Evolutionary conservation across 2,329 filamentous ascomycete genomes (phyloP), one percentile per base, ranked within the genome.

Genomic region (Phialemonium atrogriseum): DNA sequence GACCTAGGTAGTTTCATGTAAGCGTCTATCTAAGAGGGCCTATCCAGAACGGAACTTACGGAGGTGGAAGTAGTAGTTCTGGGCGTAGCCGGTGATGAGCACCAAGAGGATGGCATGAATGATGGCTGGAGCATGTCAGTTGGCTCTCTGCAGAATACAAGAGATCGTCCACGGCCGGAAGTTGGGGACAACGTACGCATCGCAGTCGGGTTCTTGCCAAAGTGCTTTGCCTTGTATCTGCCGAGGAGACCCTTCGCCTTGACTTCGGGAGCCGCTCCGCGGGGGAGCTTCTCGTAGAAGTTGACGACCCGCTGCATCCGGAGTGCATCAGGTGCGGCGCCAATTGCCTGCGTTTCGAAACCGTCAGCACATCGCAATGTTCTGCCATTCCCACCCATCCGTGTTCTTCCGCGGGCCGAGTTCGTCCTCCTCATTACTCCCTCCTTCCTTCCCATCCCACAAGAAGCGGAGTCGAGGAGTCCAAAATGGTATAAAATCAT

Each of bases 61-160:
- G 55, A 98, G 76, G 69, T 98, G 93, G 84, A 94, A 96, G 77
- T 98, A 96, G 80, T 98, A 98, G 71, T 94, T 88, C 70, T 96
- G 86, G 51, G 83, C 84, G 66, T 98, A 98, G 54, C 91, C 89
- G 49, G 96, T 58, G 46, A 77, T 64, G 45, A 94, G 66, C 41
- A 98, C 67, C 56, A 77, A 70, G 49, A 73, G 79, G 51, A 98
- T 81, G 51, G 78, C 72, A 64, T 98, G 91, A 51, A 94, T 71
- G 55, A 98, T 76, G 44, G 91, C 91, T 98, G 51, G 50, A 38
- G 34, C 12, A 30, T 20, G 41, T 56, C 33, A 55, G 48, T 42
- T 38, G 41, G 31, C 7, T 23, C 10, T 20, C 4, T 18, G 9
- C 19, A 19, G 8, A 10, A 14, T 8, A 41, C 38, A n/a, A n/a